Percentiles rank a stretch among this genome's conserved stretches.
phyloP scores from a whole-genome alignment of 148 eudicot species.

The Nepenthes mirabilis region DNA sequence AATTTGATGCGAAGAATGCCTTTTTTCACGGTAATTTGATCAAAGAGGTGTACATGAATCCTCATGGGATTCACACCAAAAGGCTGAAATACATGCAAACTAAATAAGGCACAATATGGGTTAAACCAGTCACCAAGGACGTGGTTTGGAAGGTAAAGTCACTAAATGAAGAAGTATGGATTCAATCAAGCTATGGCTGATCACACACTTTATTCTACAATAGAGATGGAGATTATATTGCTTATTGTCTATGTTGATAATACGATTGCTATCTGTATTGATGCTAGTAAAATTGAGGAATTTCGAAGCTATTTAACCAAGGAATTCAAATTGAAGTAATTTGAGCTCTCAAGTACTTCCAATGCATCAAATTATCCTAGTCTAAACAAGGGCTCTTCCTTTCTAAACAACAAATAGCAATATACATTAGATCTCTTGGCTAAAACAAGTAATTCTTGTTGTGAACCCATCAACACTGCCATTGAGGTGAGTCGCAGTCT shows the following conservation, averaged over 20 bases:
- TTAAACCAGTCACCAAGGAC: background rate
- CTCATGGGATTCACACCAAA: background rate
- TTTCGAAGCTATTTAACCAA: background rate
- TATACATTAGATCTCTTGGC: background rate
- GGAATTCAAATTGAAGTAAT: slow-evolving; percentile 1
- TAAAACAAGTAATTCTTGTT: background rate
- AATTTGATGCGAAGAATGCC: slow-evolving; percentile 1
- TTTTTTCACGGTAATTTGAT: background rate
- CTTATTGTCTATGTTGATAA: slow-evolving; percentile 1
- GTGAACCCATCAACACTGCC: background rate
- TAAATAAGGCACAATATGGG: background rate
- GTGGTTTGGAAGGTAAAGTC: background rate
- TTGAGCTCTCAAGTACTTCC: background rate
- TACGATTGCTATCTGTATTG: background rate
- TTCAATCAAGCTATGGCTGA: background rate
- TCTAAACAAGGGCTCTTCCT: background rate
- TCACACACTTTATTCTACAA: background rate
- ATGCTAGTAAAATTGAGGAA: background rate
- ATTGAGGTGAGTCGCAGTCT: too few relatives aligned
- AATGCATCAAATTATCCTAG: background rate
- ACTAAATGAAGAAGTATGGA: background rate
- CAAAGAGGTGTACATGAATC: background rate
- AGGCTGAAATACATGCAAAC: background rate
- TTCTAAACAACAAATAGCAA: background rate
- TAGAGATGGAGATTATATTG: too few relatives aligned